These are phyloP conservation scores for Chaetomiaceae sp. DNA, from an alignment of 2,329 filamentous ascomycete genomes.

Conservation along the genomic window DNA sequence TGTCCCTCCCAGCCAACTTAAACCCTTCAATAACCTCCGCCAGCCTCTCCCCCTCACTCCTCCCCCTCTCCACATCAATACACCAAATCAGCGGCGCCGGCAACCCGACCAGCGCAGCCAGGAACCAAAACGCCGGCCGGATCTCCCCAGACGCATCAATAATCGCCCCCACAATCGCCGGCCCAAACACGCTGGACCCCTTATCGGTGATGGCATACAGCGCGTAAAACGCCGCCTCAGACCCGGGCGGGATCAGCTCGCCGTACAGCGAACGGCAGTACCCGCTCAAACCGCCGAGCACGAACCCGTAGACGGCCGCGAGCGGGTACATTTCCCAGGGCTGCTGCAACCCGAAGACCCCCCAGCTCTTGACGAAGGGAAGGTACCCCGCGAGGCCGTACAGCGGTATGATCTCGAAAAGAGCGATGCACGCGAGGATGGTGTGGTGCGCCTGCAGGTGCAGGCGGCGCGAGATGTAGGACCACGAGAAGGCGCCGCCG, in stretches of 20 bases:
- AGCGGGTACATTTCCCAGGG: constrained; percentile 97
- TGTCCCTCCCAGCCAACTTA: constrained; percentile 30
- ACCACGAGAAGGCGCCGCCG: constrained; percentile 85
- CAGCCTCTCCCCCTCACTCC: constrained; percentile 61
- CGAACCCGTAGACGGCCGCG: constrained; percentile 85
- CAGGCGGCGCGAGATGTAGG: constrained; percentile 66
- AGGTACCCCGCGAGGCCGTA: constrained; percentile 89
- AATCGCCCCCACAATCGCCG: constrained; percentile 87
- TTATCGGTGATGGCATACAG: constrained; percentile 98
- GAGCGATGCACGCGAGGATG: constrained; percentile 81
- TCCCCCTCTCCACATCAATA: constrained; percentile 78
- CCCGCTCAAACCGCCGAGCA: constrained; percentile 85
- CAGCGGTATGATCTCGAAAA: constrained; percentile 89
- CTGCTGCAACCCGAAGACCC: constrained; percentile 81
- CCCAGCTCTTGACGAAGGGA: constrained; percentile 68
- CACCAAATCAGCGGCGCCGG: constrained; percentile 81
- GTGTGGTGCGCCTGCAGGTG: constrained; percentile 76
- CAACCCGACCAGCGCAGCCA: constrained; percentile 77
- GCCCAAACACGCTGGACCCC: constrained; percentile 88
- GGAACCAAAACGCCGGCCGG: constrained; percentile 84
- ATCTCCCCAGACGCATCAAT: constrained; percentile 81
- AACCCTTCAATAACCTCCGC: constrained; percentile 56
- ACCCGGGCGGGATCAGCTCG: constrained; percentile 89
- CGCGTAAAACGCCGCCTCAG: constrained; percentile 93
- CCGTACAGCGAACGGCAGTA: constrained; percentile 92